Conservation (phyloP, 1,284 basidiomycete genomes). For the Puccinia brachypodii region DNA sequence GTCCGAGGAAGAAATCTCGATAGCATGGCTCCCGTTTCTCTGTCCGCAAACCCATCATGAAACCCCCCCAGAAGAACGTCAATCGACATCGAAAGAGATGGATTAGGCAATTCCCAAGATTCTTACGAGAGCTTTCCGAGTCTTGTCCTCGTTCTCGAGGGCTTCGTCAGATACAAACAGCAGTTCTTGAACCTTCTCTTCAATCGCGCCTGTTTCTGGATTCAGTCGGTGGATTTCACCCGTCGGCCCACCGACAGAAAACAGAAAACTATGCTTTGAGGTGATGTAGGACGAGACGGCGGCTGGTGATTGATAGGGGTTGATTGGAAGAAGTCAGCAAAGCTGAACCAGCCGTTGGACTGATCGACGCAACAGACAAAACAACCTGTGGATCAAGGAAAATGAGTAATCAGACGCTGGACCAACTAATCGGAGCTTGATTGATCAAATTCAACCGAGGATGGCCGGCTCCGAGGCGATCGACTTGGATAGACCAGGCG, state of each 20-base stretch:
- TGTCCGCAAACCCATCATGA: not conserved
- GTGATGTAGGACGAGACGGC: constrained; percentile 51
- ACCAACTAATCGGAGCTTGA: constrained; percentile 20
- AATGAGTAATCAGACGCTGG: not conserved
- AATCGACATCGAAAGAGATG: not conserved
- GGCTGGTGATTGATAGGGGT: constrained; percentile 41
- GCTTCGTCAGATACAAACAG: constrained; percentile 51
- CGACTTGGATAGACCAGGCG: constrained; percentile 51
- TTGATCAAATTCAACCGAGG: constrained; percentile 2
- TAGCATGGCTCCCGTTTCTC: constrained; percentile 39
- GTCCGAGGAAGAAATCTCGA: constrained; percentile 26
- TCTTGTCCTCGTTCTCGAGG: constrained; percentile 42
- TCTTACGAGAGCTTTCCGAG: constrained; percentile 53
- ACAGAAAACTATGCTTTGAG: constrained; percentile 50
- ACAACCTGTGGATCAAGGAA: not conserved
- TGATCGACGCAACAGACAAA: not conserved
- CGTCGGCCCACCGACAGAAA: constrained; percentile 54
- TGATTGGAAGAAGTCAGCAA: constrained; percentile 52
- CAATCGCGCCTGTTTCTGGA: constrained; percentile 50
- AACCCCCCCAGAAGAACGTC: not conserved
- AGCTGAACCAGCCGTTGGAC: not conserved
- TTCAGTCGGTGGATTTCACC: constrained; percentile 53
- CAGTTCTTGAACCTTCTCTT: constrained; percentile 50
- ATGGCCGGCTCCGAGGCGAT: not conserved
- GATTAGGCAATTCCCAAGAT: not conserved